Percentiles rank a stretch among this genome's conserved stretches.
phyloP scores from a whole-genome alignment of 106 monocot genomes.

The Acanthochlamys bracteata region DNA sequence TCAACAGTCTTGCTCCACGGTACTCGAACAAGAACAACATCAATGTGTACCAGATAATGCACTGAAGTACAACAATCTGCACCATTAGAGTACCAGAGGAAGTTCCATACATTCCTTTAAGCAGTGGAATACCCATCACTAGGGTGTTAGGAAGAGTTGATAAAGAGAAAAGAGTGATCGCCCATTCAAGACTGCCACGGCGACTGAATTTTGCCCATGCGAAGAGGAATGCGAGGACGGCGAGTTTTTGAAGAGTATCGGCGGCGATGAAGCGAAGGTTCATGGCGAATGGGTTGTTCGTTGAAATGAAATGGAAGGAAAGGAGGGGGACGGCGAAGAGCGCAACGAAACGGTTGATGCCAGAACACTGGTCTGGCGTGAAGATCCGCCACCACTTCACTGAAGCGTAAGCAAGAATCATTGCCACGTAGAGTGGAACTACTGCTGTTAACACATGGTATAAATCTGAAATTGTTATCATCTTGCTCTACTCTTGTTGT shows the following conservation, averaged over 20 bases:
- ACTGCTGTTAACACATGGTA: slow-evolving; percentile 51
- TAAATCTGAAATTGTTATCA: slow-evolving; percentile 27
- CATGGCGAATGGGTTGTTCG: slow-evolving; percentile 43
- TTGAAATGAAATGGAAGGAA: slow-evolving; percentile 56
- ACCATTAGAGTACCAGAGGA: slow-evolving; percentile 39
- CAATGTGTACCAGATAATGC: slow-evolving; percentile 49
- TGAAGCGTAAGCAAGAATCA: slow-evolving; percentile 38
- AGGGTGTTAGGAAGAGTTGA: slow-evolving; percentile 50
- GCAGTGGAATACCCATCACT: slow-evolving; percentile 47
- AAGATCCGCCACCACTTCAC: slow-evolving; percentile 57
- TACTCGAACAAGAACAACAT: slow-evolving; percentile 51
- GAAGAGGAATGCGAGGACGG: slow-evolving; percentile 25
- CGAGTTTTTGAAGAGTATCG: slow-evolving; percentile 48
- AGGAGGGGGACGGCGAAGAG: slow-evolving; percentile 48
- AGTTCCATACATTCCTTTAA: slow-evolving; percentile 41
- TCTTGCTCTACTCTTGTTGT: slow-evolving; percentile 1
- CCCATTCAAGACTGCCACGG: slow-evolving; percentile 37
- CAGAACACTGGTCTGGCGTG: slow-evolving; percentile 40
- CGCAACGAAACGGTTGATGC: slow-evolving; percentile 58
- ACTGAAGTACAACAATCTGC: slow-evolving; percentile 49
- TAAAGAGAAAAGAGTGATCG: slow-evolving; percentile 42
- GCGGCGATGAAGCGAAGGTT: slow-evolving; percentile 44
- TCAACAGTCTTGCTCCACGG: slow-evolving; percentile 32
- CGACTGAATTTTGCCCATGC: slow-evolving; percentile 19
- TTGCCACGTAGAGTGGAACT: slow-evolving; percentile 48